Percentiles rank a stretch among this genome's conserved stretches.
Conservation (phyloP, 1,284 basidiomycete species). For the Trichosporon asahii region DNA sequence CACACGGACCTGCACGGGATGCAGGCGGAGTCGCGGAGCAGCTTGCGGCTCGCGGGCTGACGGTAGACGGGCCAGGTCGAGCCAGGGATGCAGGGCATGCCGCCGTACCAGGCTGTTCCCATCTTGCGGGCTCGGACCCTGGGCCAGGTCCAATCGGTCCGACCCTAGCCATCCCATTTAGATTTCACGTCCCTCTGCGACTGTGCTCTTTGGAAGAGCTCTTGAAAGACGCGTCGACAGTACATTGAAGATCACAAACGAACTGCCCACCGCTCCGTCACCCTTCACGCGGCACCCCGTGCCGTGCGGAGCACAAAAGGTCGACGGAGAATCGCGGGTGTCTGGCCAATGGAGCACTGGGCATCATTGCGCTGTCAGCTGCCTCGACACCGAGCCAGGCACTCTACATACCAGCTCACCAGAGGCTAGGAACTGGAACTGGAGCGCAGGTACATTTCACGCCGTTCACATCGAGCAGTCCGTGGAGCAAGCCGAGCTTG, state of each 20-base stretch:
- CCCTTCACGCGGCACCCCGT: not conserved
- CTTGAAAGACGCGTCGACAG: not conserved
- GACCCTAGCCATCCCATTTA: conserved; percentile 7
- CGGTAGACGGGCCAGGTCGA: not conserved
- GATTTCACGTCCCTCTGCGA: not conserved
- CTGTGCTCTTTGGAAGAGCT: not conserved
- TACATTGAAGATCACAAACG: not conserved
- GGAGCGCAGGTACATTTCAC: not conserved
- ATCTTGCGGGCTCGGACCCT: not conserved
- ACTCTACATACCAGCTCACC: not conserved
- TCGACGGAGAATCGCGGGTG: not conserved
- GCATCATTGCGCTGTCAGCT: not conserved
- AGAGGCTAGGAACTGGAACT: not conserved
- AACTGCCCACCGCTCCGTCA: not conserved
- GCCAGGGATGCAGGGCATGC: not conserved
- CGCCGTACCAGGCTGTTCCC: not conserved
- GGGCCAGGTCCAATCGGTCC: not conserved
- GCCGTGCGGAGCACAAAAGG: no score
- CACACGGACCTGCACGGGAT: not conserved
- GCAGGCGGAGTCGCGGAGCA: not conserved
- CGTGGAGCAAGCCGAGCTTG: not conserved
- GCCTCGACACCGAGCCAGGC: not conserved
- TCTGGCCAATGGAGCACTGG: not conserved
- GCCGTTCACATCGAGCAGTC: not conserved
- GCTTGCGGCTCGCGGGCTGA: not conserved